Base-by-base conservation (phyloP, 768 basidiomycete genomes). In the Neoboletus brunneissimus region DNA sequence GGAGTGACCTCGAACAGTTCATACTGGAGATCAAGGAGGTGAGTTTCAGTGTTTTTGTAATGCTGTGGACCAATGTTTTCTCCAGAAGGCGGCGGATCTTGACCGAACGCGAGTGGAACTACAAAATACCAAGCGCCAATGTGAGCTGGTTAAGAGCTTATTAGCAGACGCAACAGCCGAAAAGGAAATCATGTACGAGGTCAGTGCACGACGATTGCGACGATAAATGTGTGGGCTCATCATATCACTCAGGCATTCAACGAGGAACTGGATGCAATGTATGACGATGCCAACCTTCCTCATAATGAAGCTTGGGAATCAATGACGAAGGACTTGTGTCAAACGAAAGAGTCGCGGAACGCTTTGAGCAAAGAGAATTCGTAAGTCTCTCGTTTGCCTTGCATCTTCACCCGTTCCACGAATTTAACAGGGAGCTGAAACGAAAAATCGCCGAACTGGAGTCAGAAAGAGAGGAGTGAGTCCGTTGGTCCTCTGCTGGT, bases 151-250 rank as follows among this genome's bases (percentile, higher is more conserved):
- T 4, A 91, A 91, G 70, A 83, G 82, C 61, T 78, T 94, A 29
- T 77, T 93, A 15, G 79, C 81, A 18, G 89, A 95, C 64, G 82
- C 85, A 32, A 89, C 87, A 10, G 80, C 85, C 2, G 94, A 97
- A 76, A 90, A 95, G 72, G 91, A 94, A 65, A 89, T 93, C 69
- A 88, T 96, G 82, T 95, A 94, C 61, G 89, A 94, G 79, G 93
- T 94, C 41, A 64, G 80, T 67, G 23, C 8, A 20, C n/a, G 25
- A 32, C 34, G n/a, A 27, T 27, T 29, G 25, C 22, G 53, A 61
- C 16, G 1, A 42, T 41, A 18, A 44, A 35, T 1, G 37, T 31
- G 40, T 37, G 46, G 12, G 29, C 37, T 63, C 31, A 48, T 53
- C 53, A n/a, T 32, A 49, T 43, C 49, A 41, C 40, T 2, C 58